Evolutionary conservation across 306 rosid species (phyloP), one percentile per base, ranked within the genome.

Genomic region (Corylus americana): DNA sequence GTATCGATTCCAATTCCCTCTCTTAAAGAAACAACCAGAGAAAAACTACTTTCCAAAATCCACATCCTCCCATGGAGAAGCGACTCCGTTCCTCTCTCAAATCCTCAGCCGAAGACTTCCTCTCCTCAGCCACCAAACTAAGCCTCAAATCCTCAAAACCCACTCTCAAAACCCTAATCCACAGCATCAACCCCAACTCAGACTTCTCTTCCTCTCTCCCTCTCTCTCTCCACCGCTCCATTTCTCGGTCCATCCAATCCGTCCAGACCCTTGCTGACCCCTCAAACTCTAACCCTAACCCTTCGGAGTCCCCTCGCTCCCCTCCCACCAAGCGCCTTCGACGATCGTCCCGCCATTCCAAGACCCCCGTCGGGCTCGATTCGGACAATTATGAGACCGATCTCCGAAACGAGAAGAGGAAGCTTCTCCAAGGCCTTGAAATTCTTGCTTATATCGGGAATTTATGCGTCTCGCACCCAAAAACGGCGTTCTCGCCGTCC

Each of bases 321-420:
- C 97, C 96, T 81, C 97, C 97, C 55, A 39, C 90, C 27, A 84
- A 85, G 78, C 88, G 89, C 74, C 86, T 17, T 79, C 93, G 98
- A 10, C 84, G 92, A 75, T 91, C 97, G 14, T 82, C 83, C 27
- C 87, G 97, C 78, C 84, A 55, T 12, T 78, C 85, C 79, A 84
- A 73, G 29, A 53, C 83, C 77, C 69, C 8, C 25, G 39, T 55
- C 42, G 73, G 79, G 49, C 67, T 83, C 20, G 77, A 54, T 7
- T n/a, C 51, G 18, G 79, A 77, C 12, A 39, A 37, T 14, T 18
- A 59, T 18, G 86, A 37, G 61, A 67, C 80, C 39, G 63, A 51
- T 13, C 8, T 78, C 0, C 78, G 82, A 7, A 54, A 57, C 0
- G 76, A 83, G 53, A 86, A 75, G 85, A 79, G 70, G 4, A 54